Evolutionary conservation across 345 rosid species (phyloP).

Genomic region (Noccaea bulbosa): DNA sequence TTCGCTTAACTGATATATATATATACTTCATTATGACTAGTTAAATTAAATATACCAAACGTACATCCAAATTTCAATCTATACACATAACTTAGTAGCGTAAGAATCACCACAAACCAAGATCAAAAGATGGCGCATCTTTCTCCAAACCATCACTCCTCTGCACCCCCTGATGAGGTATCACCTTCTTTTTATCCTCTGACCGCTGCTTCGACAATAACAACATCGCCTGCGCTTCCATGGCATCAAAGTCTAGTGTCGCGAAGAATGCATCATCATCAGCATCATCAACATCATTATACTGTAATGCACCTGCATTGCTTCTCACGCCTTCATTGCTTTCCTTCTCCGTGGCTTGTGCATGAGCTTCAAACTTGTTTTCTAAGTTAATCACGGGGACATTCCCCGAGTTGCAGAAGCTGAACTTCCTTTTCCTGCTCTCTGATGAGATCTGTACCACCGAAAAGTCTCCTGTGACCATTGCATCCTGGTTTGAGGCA

Average conservation of each 20-base stretch:
- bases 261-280: conserved; percentile 83
- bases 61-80: conserved; percentile 19
- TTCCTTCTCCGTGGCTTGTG: conserved; percentile 35
- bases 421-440: conserved; percentile 59
- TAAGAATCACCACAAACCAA: conserved; percentile 61
- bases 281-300: conserved; percentile 32
- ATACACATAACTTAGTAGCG: conserved; percentile 18
- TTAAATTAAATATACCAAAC: neutral
- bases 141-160: conserved; percentile 36
- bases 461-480: conserved; percentile 25
- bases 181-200: conserved; percentile 41
- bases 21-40: no score
- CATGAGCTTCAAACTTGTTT: conserved; percentile 47
- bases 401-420: conserved; percentile 48
- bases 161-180: conserved; percentile 19
- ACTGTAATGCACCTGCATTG: conserved; percentile 37
- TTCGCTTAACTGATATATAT: no score
- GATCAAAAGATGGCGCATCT: conserved; percentile 82
- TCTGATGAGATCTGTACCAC: conserved; percentile 45
- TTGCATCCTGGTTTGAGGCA: conserved; percentile 42
- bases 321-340: conserved; percentile 36
- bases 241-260: conserved; percentile 73
- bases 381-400: conserved; percentile 65
- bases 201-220: conserved; percentile 55
- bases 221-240: conserved; percentile 78